A percentile compares a stretch with the other conserved stretches of the same genome.
Evolutionary conservation across 202 grass and related monocot species (phyloP).

Genomic region (Saccharum hybrid): DNA sequence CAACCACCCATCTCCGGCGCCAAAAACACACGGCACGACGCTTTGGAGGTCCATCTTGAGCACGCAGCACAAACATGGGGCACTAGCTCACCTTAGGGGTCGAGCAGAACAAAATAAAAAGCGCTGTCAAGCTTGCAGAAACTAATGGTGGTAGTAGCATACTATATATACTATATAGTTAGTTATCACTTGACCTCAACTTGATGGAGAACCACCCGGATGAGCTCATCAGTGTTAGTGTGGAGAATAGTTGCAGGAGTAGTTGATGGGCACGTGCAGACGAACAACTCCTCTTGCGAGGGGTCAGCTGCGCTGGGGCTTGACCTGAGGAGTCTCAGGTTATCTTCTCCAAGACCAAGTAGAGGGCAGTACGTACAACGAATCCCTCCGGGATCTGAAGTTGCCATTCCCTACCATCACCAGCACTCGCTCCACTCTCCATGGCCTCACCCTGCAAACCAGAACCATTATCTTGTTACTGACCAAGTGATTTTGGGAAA

Average conservation of each 20-base stretch:
- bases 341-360: slow-evolving; percentile 25
- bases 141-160: background rate
- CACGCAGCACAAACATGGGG: slow-evolving; percentile 7
- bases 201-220: slow-evolving; percentile 21
- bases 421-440: slow-evolving; percentile 20
- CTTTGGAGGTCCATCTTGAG: slow-evolving; percentile 5
- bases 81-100: background rate
- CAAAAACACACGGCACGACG: slow-evolving; percentile 29
- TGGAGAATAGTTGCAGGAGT: slow-evolving; percentile 69
- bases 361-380: slow-evolving; percentile 40
- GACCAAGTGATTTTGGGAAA: background rate
- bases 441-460: slow-evolving; percentile 30
- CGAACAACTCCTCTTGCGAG: slow-evolving; percentile 40
- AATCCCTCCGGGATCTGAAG: background rate
- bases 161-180: slow-evolving; percentile 25
- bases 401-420: slow-evolving; percentile 28
- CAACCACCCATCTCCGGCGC: background rate
- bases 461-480: background rate
- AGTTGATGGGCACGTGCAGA: slow-evolving; percentile 76
- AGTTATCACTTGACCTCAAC: slow-evolving; percentile 53
- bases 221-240: slow-evolving; percentile 53
- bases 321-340: slow-evolving; percentile 32
- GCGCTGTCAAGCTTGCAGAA: slow-evolving; percentile 23
- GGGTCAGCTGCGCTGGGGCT: slow-evolving; percentile 37
- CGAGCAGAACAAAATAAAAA: slow-evolving; percentile 16